phyloP scores from a whole-genome alignment of 2,329 filamentous ascomycete species.

The Colletotrichum chrysophilum region DNA sequence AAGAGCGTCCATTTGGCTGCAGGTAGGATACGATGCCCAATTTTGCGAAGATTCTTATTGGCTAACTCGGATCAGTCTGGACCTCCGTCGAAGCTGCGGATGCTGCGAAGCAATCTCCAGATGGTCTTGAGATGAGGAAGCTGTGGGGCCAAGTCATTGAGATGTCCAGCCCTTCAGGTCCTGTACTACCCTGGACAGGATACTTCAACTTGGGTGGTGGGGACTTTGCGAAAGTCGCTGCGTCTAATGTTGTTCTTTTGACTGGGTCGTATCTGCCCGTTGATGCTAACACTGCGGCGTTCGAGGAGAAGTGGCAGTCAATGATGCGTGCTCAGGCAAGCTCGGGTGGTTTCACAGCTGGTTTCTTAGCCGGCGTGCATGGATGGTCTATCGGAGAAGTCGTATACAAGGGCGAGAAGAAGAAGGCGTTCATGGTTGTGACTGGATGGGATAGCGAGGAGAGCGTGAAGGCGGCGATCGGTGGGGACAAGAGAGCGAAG shows the following conservation, averaged over 20 bases:
- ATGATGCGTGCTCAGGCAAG: neutral
- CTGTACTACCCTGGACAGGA: neutral
- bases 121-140: neutral
- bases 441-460: neutral
- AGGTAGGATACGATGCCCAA: neutral
- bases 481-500: neutral
- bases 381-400: neutral
- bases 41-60: fast-evolving
- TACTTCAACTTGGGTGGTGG: neutral
- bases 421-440: neutral
- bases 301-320: neutral
- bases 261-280: neutral
- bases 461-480: neutral
- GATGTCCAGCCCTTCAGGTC: neutral
- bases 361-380: neutral
- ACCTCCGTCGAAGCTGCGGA: neutral
- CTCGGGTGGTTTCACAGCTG: neutral
- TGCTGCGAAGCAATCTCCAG: neutral
- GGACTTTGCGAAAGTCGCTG: neutral
- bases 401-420: neutral
- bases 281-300: neutral
- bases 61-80: neutral
- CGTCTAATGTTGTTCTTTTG: neutral
- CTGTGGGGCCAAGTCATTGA: neutral
- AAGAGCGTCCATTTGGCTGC: neutral